Conservation (phyloP, 2,329 filamentous ascomycete genomes). For the Exutisphaerella laricina region DNA sequence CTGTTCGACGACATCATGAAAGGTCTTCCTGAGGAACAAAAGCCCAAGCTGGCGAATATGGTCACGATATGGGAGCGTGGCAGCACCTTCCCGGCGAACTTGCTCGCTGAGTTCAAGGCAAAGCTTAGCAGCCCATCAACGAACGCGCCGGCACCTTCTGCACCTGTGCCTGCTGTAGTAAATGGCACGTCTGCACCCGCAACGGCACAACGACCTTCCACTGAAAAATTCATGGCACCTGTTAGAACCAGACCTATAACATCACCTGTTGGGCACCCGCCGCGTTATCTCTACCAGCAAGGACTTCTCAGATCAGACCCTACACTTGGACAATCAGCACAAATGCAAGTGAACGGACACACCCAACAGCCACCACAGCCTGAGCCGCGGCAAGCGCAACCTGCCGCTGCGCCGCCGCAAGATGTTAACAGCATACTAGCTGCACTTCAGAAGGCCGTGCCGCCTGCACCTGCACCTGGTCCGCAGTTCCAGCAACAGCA, state of each 20-base stretch:
- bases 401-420: slow-evolving; percentile 19
- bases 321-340: slow-evolving; percentile 5
- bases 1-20: slow-evolving; percentile 94
- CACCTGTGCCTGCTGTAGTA: slow-evolving; percentile 9
- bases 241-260: slow-evolving; percentile 26
- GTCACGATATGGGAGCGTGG: slow-evolving; percentile 98
- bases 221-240: slow-evolving; percentile 30
- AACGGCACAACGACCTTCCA: slow-evolving; percentile 12
- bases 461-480: slow-evolving; percentile 22
- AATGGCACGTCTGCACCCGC: slow-evolving; percentile 14
- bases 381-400: slow-evolving; percentile 10
- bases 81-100: slow-evolving; percentile 74
- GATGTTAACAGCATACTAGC: slow-evolving; percentile 35
- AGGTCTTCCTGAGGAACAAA: slow-evolving; percentile 86
- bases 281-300: slow-evolving; percentile 29
- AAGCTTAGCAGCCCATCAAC: slow-evolving; percentile 35
- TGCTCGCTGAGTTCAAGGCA: slow-evolving; percentile 79
- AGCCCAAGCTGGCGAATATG: slow-evolving; percentile 95
- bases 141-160: background rate
- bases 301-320: slow-evolving; percentile 21
- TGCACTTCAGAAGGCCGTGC: slow-evolving; percentile 29
- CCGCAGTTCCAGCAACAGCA: slow-evolving; percentile 19
- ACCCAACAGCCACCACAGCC: slow-evolving; percentile 14
- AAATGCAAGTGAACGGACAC: slow-evolving; percentile 8
- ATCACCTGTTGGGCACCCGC: slow-evolving; percentile 30